A percentile compares a stretch with the other conserved stretches of the same genome.
These are phyloP conservation scores for Hydnomerulius pinastri DNA, from an alignment of 768 basidiomycete species.

Conservation along the genomic window DNA sequence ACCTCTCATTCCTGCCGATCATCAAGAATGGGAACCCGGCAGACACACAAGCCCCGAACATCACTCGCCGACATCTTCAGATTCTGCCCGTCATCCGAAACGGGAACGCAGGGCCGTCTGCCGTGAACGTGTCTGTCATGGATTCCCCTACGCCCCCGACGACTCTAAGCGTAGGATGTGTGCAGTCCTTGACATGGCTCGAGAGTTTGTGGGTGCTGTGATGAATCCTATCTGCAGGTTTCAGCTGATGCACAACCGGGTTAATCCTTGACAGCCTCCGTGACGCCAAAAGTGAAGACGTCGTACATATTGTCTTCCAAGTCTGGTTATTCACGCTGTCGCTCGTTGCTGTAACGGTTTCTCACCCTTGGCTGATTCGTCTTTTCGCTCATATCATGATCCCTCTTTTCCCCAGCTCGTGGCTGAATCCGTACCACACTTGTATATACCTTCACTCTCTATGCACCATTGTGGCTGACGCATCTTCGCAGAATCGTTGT, in stretches of 20 bases:
- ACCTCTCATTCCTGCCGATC: no score
- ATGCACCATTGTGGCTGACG: background rate
- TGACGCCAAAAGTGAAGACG: constrained; percentile 45
- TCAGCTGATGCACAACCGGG: background rate
- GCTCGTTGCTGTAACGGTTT: constrained; percentile 45
- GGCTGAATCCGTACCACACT: constrained; percentile 53
- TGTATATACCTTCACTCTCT: constrained; percentile 28
- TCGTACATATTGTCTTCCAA: constrained; percentile 47
- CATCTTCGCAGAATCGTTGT: constrained; percentile 30
- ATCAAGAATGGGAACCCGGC: background rate
- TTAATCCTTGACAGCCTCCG: constrained; percentile 22
- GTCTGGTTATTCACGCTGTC: constrained; percentile 50
- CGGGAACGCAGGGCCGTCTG: background rate
- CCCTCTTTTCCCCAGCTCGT: no score
- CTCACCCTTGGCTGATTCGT: no score
- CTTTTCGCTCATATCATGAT: no score
- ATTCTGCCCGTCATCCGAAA: background rate
- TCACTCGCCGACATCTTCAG: background rate
- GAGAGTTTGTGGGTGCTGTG: constrained; percentile 41
- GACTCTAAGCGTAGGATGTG: constrained; percentile 32
- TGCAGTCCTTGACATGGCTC: constrained; percentile 47
- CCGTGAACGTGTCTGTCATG: background rate
- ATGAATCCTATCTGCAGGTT: background rate
- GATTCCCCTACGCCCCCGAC: background rate
- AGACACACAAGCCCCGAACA: background rate